Percentiles rank a stretch among this genome's conserved stretches.
Evolutionary conservation across 345 rosid genomes (phyloP).

Genomic region (Gossypium anomalum): DNA sequence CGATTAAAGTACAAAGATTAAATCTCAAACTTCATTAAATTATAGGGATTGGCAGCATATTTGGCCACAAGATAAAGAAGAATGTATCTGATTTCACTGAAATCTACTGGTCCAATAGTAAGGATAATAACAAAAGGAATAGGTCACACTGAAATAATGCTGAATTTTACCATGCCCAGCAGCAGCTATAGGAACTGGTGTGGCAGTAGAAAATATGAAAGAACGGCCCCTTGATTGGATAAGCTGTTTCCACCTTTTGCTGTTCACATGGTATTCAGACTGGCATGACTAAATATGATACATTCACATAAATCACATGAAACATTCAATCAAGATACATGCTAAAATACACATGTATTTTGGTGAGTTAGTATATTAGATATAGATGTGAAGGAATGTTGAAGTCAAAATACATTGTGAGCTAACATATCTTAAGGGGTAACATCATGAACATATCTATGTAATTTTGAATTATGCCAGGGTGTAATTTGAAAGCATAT

Average conservation of each 20-base stretch:
- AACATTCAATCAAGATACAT: not conserved
- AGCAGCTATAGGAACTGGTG: constrained; percentile 77
- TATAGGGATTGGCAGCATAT: too few relatives aligned
- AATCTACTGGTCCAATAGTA: not conserved
- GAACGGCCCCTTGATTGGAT: constrained; percentile 87
- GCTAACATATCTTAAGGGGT: not conserved
- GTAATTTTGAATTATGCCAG: not conserved
- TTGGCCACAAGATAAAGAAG: not conserved
- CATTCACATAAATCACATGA: not conserved
- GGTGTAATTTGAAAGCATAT: not conserved
- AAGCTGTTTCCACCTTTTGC: constrained; percentile 88
- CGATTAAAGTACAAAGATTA: too few relatives aligned
- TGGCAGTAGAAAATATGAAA: constrained; percentile 83
- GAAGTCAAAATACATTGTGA: not conserved
- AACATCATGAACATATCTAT: not conserved
- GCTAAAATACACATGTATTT: not conserved
- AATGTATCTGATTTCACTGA: not conserved
- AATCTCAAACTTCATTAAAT: too few relatives aligned
- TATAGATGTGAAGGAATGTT: not conserved
- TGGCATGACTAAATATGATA: not conserved
- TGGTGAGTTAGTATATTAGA: not conserved
- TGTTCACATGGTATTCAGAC: constrained; percentile 30
- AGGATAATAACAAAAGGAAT: not conserved
- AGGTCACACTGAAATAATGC: not conserved
- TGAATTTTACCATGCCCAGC: constrained; percentile 65